Evolutionary conservation across 805 yeast species (phyloP), one percentile per base, ranked within the genome.

Genomic region (Kazachstania taianensis): DNA sequence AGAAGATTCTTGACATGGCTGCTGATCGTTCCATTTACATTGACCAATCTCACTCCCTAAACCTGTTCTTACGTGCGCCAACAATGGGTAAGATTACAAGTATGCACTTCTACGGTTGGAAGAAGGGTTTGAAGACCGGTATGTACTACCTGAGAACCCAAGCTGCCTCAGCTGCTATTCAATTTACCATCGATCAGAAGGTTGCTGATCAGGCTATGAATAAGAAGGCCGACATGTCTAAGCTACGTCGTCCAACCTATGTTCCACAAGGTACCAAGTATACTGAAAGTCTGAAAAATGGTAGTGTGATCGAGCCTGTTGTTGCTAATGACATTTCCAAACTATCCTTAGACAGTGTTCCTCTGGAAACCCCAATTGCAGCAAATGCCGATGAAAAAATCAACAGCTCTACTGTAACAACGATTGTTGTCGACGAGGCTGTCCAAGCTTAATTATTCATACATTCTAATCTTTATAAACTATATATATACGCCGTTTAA

Each of bases 31-130:
- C 84, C 41, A 80, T 84, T n/a, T 81, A 70, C 58, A 75, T 81
- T 53, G 89, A 81, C 60, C 97, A 89, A 65, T 83, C 95, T 26
- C 97, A 89, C 66, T 78, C 92, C 31, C 66, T 89, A 66, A 89
- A 89, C 58, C 74, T 89, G 45, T 87, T 83, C 63, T 66, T 89
- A 59, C 74, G 71, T 54, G 75, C 75, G 38, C 96, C 96, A 38
- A 85, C 96, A 1, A 81, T 84, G 86, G 94, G 94, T 52, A 89
- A 89, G 61, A 72, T 87, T 53, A 87, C 96, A 7, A 75, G 87
- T 46, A 87, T 89, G 95, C 97, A 87, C 59, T 87, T 87, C 69
- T 85, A 87, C 58, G 96, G 94, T 28, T 87, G 97, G 97, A 81
- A 81, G 67, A 83, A 81, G 66, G 97, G 97, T 38, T 70, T 87